These are phyloP conservation scores for Aspergillus vadensis DNA, from an alignment of 2,329 filamentous ascomycete genomes.

Conservation along the genomic window DNA sequence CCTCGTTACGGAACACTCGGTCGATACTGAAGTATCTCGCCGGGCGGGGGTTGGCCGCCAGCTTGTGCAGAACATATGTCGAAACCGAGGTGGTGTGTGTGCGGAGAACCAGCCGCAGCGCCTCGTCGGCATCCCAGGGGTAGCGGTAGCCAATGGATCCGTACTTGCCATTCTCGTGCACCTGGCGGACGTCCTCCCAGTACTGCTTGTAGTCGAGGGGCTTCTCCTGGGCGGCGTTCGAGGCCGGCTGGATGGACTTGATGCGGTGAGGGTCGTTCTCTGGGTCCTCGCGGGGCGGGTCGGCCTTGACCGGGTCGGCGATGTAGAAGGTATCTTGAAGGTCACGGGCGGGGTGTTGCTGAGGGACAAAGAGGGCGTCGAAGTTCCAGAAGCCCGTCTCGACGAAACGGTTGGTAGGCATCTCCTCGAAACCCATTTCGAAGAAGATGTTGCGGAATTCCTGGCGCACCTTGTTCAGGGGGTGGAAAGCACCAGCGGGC, in stretches of 20 bases:
- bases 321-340: slow-evolving; percentile 99
- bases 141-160: slow-evolving; percentile 97
- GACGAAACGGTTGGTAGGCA: slow-evolving; percentile 91
- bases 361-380: slow-evolving; percentile 92
- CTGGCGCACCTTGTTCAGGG: slow-evolving; percentile 87
- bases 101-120: slow-evolving; percentile 81
- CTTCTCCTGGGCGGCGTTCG: slow-evolving; percentile 51
- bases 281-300: slow-evolving; percentile 63
- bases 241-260: slow-evolving; percentile 45
- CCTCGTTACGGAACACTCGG: slow-evolving; percentile 96
- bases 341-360: slow-evolving; percentile 96
- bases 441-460: slow-evolving; percentile 99
- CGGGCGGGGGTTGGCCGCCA: slow-evolving; percentile 79
- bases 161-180: slow-evolving; percentile 89
- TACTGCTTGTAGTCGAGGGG: slow-evolving; percentile 76
- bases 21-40: slow-evolving; percentile 99
- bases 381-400: slow-evolving; percentile 99
- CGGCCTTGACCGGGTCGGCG: slow-evolving; percentile 78
- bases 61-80: slow-evolving; percentile 84
- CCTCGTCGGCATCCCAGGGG: slow-evolving; percentile 86
- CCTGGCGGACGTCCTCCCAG: slow-evolving; percentile 81
- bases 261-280: slow-evolving; percentile 40
- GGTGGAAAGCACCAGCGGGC: slow-evolving; percentile 53
- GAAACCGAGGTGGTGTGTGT: slow-evolving; percentile 96
- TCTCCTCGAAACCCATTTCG: slow-evolving; percentile 97